Percentiles rank a stretch among this genome's conserved stretches.
Conservation (phyloP, 768 basidiomycete genomes). For the Clitopilus passeckerianus region DNA sequence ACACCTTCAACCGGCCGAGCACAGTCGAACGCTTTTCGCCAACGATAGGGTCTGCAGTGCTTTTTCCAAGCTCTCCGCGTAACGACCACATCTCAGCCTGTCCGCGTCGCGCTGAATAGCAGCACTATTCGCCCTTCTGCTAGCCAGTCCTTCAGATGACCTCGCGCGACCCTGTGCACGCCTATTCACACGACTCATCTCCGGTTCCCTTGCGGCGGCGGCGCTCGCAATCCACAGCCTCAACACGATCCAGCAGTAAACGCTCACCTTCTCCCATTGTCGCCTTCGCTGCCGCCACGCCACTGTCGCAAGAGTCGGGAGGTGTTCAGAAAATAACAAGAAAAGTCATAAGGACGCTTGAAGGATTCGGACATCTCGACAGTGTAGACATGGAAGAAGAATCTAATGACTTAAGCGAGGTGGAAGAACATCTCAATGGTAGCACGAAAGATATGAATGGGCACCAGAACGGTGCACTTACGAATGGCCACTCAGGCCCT, state of each 20-base stretch:
- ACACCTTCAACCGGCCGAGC: not conserved
- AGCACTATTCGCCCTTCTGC: not conserved
- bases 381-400: constrained; percentile 26
- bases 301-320: constrained; percentile 28
- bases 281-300: constrained; percentile 29
- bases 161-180: constrained; percentile 12
- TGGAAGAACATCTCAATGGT: constrained; percentile 12
- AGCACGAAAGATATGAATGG: not conserved
- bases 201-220: constrained; percentile 9
- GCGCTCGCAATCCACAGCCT: constrained; percentile 13
- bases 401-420: constrained; percentile 21
- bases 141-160: constrained; percentile 9
- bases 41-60: not conserved
- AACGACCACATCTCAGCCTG: not conserved
- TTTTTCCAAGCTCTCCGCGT: not conserved
- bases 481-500: constrained; percentile 3
- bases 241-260: constrained; percentile 17
- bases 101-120: not conserved
- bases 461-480: constrained; percentile 4
- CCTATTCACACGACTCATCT: constrained; percentile 12
- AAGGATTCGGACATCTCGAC: constrained; percentile 38
- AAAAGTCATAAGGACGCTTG: constrained; percentile 43
- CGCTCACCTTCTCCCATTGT: constrained; percentile 48
- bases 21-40: not conserved
- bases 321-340: constrained; percentile 42